These are phyloP conservation scores for Thalassiosira hispida DNA, from an alignment of 352 stramenopile genomes.

Conservation along the genomic window DNA sequence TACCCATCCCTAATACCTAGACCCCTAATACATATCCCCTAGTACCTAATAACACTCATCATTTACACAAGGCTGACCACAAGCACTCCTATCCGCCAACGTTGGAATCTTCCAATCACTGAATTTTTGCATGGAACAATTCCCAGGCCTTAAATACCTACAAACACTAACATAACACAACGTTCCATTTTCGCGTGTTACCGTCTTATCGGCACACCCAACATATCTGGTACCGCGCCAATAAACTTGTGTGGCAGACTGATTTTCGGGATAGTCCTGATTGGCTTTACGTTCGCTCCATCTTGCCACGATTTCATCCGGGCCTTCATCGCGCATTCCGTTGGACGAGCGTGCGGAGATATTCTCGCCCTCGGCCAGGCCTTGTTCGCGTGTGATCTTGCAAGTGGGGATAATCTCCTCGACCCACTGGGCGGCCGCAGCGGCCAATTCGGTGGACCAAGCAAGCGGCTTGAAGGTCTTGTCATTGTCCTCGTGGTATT, in stretches of 20 bases:
- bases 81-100: conserved; percentile 12
- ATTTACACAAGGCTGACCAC: conserved; percentile 26
- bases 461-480: conserved; percentile 25
- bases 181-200: neutral
- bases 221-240: conserved; percentile 39
- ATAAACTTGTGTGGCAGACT: conserved; percentile 31
- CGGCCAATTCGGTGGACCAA: conserved; percentile 27
- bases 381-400: conserved; percentile 17
- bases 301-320: conserved; percentile 27
- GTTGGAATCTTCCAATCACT: conserved; percentile 16
- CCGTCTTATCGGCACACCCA: conserved; percentile 27
- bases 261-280: conserved; percentile 35
- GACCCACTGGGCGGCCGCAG: conserved; percentile 17
- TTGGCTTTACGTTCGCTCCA: conserved; percentile 33
- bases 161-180: conserved; percentile 37
- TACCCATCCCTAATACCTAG: no score
- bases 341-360: conserved; percentile 21
- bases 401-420: conserved; percentile 17
- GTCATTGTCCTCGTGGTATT: conserved; percentile 28
- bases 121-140: conserved; percentile 30
- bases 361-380: conserved; percentile 40
- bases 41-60: conserved; percentile 38
- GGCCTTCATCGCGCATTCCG: neutral
- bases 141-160: conserved; percentile 39
- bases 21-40: neutral